Percentiles rank a stretch among this genome's conserved stretches.
phyloP scores from a whole-genome alignment of 768 basidiomycete genomes.

The Tylopilus sp. region DNA sequence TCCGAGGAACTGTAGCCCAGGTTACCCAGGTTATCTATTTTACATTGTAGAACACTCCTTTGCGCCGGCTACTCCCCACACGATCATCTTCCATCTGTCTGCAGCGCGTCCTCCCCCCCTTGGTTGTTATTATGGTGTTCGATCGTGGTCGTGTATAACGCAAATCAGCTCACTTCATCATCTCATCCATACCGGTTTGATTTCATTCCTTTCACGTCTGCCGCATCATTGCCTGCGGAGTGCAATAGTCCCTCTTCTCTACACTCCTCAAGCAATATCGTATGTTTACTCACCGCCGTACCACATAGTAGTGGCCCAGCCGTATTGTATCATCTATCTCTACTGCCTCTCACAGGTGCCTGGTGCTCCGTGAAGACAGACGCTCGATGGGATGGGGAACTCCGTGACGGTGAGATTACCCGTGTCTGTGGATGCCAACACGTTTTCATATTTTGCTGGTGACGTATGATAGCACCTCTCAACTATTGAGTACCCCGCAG shows the following conservation, averaged over 20 bases:
- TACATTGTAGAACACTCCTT: slow-evolving; percentile 32
- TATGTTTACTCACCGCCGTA: slow-evolving; percentile 25
- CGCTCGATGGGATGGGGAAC: slow-evolving; percentile 22
- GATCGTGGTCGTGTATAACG: slow-evolving; percentile 37
- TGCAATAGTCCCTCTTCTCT: slow-evolving; percentile 28
- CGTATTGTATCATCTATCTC: slow-evolving; percentile 22
- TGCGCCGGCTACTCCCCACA: slow-evolving; percentile 19
- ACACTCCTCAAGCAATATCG: slow-evolving; percentile 29
- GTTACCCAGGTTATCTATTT: slow-evolving; percentile 34
- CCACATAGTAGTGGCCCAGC: slow-evolving; percentile 14
- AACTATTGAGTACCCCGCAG: slow-evolving; percentile 10
- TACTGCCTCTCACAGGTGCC: slow-evolving; percentile 6
- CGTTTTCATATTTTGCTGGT: slow-evolving; percentile 36
- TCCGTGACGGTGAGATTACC: slow-evolving; percentile 13
- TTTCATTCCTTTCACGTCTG: slow-evolving; percentile 19
- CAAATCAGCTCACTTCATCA: slow-evolving; percentile 28
- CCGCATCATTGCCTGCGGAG: slow-evolving; percentile 24
- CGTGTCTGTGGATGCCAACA: no score
- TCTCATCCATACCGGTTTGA: slow-evolving; percentile 29
- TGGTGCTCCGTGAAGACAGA: slow-evolving; percentile 18
- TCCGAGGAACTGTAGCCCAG: slow-evolving; percentile 60
- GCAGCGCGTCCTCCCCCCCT: slow-evolving; percentile 19
- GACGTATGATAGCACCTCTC: slow-evolving; percentile 8
- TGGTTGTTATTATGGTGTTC: slow-evolving; percentile 37
- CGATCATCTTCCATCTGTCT: slow-evolving; percentile 25